A percentile compares a stretch with the other conserved stretches of the same genome.
These are phyloP conservation scores for Corrigiola litoralis DNA, from an alignment of 179 eudicot genomes.

Conservation along the genomic window DNA sequence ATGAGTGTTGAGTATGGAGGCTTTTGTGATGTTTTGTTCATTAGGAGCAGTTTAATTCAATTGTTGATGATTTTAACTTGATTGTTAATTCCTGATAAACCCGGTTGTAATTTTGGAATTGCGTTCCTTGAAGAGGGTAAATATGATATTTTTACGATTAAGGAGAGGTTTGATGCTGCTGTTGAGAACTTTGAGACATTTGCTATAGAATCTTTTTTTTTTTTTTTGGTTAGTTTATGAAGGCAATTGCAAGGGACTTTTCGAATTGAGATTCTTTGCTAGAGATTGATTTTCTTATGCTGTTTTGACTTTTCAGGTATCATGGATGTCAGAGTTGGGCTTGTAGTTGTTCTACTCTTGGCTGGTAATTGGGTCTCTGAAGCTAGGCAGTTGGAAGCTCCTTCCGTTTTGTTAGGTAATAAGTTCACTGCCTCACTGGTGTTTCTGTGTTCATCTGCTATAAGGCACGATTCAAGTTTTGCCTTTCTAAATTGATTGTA, in stretches of 20 bases:
- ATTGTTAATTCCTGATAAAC: neutral
- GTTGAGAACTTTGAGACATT: too few species aligned
- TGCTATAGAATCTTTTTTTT: too few species aligned
- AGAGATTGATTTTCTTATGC: neutral
- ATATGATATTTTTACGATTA: too few species aligned
- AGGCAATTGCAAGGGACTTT: neutral
- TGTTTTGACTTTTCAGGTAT: slow-evolving; percentile 32
- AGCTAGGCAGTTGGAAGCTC: slow-evolving; percentile 42
- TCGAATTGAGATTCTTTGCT: neutral
- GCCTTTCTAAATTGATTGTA: too few species aligned
- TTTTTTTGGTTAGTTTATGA: neutral
- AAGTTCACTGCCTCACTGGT: neutral
- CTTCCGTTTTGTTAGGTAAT: slow-evolving; percentile 43
- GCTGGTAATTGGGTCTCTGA: slow-evolving; percentile 44
- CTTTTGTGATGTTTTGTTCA: too few species aligned
- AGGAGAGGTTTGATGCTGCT: too few species aligned
- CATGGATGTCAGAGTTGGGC: slow-evolving; percentile 50
- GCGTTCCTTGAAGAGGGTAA: too few species aligned
- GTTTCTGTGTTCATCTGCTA: neutral
- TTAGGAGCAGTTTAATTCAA: too few species aligned
- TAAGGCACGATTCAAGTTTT: too few species aligned
- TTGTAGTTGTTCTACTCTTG: slow-evolving; percentile 43
- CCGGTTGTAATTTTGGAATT: neutral
- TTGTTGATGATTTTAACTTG: neutral
- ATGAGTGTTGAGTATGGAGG: too few species aligned